These are phyloP conservation scores for Diaporthe citriasiana DNA, from an alignment of 2,329 filamentous ascomycete species.

Conservation along the genomic window DNA sequence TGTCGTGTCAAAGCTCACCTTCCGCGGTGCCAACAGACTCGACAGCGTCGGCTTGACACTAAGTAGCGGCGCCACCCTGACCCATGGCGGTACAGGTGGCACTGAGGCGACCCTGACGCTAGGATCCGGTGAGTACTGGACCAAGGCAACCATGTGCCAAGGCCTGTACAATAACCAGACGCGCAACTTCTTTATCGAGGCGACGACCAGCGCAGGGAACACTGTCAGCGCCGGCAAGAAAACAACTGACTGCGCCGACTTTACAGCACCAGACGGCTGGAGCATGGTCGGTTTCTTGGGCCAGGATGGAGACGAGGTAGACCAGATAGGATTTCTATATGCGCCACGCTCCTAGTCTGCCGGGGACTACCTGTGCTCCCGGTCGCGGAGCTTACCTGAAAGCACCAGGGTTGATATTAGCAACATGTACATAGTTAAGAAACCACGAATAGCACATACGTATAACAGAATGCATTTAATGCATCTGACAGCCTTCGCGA, in stretches of 20 bases:
- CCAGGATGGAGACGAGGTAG: conserved; percentile 67
- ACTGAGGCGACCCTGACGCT: conserved; percentile 58
- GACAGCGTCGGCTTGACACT: conserved; percentile 65
- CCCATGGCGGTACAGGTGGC: conserved; percentile 69
- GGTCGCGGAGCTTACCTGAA: background rate
- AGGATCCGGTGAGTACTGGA: conserved; percentile 63
- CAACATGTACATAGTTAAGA: conserved; percentile 1
- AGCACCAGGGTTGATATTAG: background rate
- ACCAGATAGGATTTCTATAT: conserved; percentile 66
- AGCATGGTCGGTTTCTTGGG: conserved; percentile 68
- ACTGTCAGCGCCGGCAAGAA: conserved; percentile 59
- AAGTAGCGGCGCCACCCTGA: conserved; percentile 61
- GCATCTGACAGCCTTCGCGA: background rate
- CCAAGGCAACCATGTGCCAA: conserved; percentile 63
- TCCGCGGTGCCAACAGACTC: conserved; percentile 63
- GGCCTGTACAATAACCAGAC: conserved; percentile 60
- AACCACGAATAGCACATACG: conserved; percentile 15
- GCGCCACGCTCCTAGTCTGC: conserved; percentile 53
- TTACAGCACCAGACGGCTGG: conserved; percentile 62
- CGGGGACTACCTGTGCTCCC: background rate
- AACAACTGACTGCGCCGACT: conserved; percentile 63
- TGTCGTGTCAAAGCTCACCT: conserved; percentile 56
- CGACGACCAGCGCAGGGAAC: conserved; percentile 65
- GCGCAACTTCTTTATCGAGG: conserved; percentile 69
- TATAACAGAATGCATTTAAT: background rate